Evolutionary conservation across 2,329 filamentous ascomycete species (phyloP), one percentile per base, ranked within the genome.

Genomic region (Nigrospora osmanthi): DNA sequence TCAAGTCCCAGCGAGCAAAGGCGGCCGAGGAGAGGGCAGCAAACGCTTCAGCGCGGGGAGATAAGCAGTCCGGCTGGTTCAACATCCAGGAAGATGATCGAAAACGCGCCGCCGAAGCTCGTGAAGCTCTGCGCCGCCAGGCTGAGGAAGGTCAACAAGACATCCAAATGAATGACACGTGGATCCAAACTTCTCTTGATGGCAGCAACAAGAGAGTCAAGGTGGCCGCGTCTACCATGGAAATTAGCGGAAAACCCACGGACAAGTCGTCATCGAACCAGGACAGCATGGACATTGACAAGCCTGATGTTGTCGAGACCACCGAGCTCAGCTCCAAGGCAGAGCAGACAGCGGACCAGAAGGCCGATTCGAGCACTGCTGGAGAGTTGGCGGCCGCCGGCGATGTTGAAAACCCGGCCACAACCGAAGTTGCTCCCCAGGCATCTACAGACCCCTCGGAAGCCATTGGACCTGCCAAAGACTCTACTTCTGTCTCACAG

Each of bases 121-220:
- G 55, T 19, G 53, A 47, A 38, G 49, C 50, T 10, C 56, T 62
- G 38, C 57, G 59, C 47, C 48, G 55, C 49, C 47, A 61, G 54
- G 50, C 58, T 35, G 47, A 52, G 44, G 51, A 52, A 43, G 45
- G 47, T 30, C n/a, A 12, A 6, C 49, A 49, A 11, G 55, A 57
- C 28, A 42, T 41, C n/a, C 60, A 59, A 19, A 54, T 62, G 44
- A 65, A 59, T 38, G 67, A 70, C 45, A 65, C 60, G 5, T 70
- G 66, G 67, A 51, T 69, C 33, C 60, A 70, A 52, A 66, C 61
- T 37, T 59, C 60, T 6, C 40, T 61, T 15, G 61, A 68, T 40
- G 63, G 60, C 35, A 62, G 60, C 50, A 61, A 60, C 46, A 72
- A 72, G 58, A 64, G 69, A 30, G 56, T 69, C 50, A 71, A 66